Evolutionary conservation across 805 yeast species (phyloP), one percentile per base, ranked within the genome.

Genomic region (Candida yuanshanica): DNA sequence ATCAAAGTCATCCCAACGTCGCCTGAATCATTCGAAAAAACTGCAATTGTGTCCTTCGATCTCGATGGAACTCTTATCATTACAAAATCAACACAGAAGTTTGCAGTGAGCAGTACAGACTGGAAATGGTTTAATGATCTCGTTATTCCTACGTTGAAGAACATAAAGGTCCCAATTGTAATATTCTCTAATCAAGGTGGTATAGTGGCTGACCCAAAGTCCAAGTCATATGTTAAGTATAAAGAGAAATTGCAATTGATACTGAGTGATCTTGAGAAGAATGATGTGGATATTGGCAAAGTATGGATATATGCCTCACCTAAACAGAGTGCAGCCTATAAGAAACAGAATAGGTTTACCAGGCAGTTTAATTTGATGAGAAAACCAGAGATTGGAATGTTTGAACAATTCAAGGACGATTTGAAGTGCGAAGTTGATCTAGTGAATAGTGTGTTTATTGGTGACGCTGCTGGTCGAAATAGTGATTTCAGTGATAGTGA

Each of bases 401-500:
- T 85, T 80, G 59, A 69, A 1, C 72, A 69, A 37, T 65, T 84
- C 25, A 44, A 52, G 7, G 51, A 58, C 13, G 80, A 74, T 49
- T 45, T 77, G 12, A 43, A 23, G 12, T 26, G 37, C 0, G 52
- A 55, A 3, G 46, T 48, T 0, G 42, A 43, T 8, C 50, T 79
- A 2, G 79, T 56, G 0, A 48, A 60, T 9, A 75, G 86, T 38
- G 68, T 80, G 40, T 93, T 64, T 59, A 90, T 89, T n/a, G 99
- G 99, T 6, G 99, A 91, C 65, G 98, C 98, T 0, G 98, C 96
- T 7, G 99, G 98, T 1, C 68, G 98, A 39, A 53, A 57, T 2
- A 60, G 55, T 0, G 98, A 91, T 60, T 84, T 82, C 56, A 85
- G 93, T 68, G 89, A 85, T 51, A 75, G 84, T 37, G 99, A 91